Conservation (phyloP, 176 grass and related monocot species). For the Eleusine coracana region DNA sequence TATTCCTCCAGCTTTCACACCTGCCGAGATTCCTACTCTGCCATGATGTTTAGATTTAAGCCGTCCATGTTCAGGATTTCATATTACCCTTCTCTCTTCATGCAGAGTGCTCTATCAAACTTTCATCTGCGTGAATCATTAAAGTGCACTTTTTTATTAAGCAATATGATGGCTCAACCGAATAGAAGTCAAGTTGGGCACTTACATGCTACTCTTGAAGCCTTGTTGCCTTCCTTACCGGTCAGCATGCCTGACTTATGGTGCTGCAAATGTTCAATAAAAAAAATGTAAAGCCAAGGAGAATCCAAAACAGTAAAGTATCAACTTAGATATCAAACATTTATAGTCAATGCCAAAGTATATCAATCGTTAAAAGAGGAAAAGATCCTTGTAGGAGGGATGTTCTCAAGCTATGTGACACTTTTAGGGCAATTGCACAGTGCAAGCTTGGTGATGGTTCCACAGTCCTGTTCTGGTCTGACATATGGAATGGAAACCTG, state of each 20-base stretch:
- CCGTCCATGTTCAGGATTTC: conserved; percentile 21
- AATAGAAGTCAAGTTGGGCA: neutral
- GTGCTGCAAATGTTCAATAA: conserved; percentile 43
- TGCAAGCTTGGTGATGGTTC: too few species aligned
- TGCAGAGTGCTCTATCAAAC: conserved; percentile 27
- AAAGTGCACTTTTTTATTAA: conserved; percentile 8
- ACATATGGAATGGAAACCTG: too few species aligned
- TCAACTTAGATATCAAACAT: neutral
- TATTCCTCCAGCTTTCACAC: neutral
- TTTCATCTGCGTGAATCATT: conserved; percentile 12
- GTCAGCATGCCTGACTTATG: conserved; percentile 40
- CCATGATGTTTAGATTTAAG: conserved; percentile 2
- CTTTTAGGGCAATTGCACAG: too few species aligned
- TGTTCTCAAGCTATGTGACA: too few species aligned
- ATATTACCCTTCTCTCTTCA: neutral
- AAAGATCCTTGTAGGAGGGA: neutral
- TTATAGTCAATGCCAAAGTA: too few species aligned
- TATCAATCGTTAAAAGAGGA: neutral
- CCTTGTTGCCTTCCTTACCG: conserved; percentile 38
- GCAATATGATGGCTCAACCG: conserved; percentile 20
- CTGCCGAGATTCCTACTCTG: neutral
- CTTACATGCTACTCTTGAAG: conserved; percentile 41
- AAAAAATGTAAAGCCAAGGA: neutral
- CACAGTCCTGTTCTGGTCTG: too few species aligned
- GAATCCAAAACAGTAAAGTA: neutral